Evolutionary conservation across 768 basidiomycete species (phyloP).

Genomic region (Suillus placidus): DNA sequence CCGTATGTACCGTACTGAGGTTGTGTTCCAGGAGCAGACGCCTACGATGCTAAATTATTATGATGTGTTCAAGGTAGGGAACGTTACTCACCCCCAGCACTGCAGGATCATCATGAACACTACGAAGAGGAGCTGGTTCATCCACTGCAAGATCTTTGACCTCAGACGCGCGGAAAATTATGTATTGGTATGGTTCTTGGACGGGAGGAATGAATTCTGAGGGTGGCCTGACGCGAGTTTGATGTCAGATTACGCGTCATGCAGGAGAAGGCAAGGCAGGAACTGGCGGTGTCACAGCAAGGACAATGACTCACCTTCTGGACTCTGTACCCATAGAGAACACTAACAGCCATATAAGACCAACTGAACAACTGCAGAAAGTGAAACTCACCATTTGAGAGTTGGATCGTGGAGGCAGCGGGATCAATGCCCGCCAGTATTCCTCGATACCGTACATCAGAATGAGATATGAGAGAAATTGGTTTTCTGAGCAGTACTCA

Average conservation of each 20-base stretch:
- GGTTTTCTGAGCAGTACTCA: conserved; percentile 60
- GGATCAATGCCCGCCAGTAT: conserved; percentile 88
- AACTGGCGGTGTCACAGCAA: conserved; percentile 5
- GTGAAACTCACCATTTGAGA: conserved; percentile 69
- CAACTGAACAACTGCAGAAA: not conserved
- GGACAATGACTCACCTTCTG: conserved; percentile 58
- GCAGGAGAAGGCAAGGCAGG: conserved; percentile 3
- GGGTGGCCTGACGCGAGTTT: conserved; percentile 51
- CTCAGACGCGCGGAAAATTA: conserved; percentile 89
- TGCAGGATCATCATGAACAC: conserved; percentile 82
- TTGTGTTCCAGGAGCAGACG: conserved; percentile 48
- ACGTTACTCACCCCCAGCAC: conserved; percentile 70
- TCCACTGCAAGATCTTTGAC: conserved; percentile 90
- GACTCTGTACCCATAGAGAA: conserved; percentile 90
- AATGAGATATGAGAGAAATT: conserved; percentile 88
- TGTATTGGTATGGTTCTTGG: conserved; percentile 83
- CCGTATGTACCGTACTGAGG: conserved; percentile 33
- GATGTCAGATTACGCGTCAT: conserved; percentile 28
- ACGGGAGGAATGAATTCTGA: conserved; percentile 82
- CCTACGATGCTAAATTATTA: conserved; percentile 33
- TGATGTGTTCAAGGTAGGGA: not conserved
- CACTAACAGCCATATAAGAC: conserved; percentile 40
- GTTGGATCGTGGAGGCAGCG: conserved; percentile 81
- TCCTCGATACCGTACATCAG: conserved; percentile 88
- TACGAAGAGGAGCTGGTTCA: conserved; percentile 58